Conservation (phyloP, 2,329 filamentous ascomycete genomes). For the Fusarium sp. region DNA sequence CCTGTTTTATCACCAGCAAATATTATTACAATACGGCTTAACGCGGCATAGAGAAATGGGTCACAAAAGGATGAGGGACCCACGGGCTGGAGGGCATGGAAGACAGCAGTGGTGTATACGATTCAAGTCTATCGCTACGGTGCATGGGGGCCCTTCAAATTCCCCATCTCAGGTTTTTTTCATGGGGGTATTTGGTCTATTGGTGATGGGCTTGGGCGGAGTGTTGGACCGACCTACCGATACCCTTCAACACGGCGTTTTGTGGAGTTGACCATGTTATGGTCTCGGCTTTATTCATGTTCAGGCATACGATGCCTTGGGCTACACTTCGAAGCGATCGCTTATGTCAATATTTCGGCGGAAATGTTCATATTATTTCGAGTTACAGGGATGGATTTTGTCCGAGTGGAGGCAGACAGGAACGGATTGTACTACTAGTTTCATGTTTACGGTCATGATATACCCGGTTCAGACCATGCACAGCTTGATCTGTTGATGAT, state of each 20-base stretch:
- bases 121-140: conserved; percentile 47
- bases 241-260: conserved; percentile 46
- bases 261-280: conserved; percentile 33
- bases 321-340: conserved; percentile 42
- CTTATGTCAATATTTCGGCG: conserved; percentile 17
- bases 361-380: conserved; percentile 17
- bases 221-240: conserved; percentile 43
- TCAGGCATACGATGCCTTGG: conserved; percentile 20
- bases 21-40: conserved; percentile 42
- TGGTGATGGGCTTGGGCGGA: conserved; percentile 37
- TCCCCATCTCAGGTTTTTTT: conserved; percentile 34
- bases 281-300: conserved; percentile 28
- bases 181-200: conserved; percentile 30
- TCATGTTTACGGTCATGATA: conserved; percentile 45
- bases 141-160: conserved; percentile 34
- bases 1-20: conserved; percentile 40
- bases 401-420: background rate
- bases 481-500: conserved; percentile 28
- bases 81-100: conserved; percentile 30
- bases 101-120: conserved; percentile 45
- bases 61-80: conserved; percentile 40
- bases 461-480: conserved; percentile 38
- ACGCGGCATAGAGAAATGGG: conserved; percentile 47
- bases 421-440: conserved; percentile 44
- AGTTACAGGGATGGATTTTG: conserved; percentile 12